Base-by-base conservation (phyloP, 352 stramenopile genomes). In the Halophytophthora polymorphica region DNA sequence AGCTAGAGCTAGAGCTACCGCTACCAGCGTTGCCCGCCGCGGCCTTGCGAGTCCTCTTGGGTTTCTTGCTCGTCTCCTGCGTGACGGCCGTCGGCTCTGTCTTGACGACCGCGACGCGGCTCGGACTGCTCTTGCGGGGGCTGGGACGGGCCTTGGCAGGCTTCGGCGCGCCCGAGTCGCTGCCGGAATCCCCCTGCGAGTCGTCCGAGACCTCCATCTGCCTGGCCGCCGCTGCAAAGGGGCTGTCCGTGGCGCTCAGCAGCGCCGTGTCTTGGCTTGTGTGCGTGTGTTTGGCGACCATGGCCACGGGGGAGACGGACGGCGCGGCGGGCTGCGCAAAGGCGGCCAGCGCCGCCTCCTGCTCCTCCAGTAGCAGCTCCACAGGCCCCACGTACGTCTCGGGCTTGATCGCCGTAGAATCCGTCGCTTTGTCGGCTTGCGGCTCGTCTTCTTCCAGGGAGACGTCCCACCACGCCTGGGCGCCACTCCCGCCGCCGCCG, bases 141-240 rank as follows among this genome's bases (percentile, higher is more conserved):
- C 28, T n/a, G 8, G 36, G 21, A 2, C 22, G 21, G 21, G 22
- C 47, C 21, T 17, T 35, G 6, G 14, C 36, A 15, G 21, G 37
- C 19, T 48, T 43, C 11, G 14, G 15, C 12, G 31, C 11, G 25
- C 37, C 50, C 6, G 42, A 46, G 2, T 74, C 57, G 19, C 42
- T 51, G 18, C 48, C 42, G 0, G 57, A 59, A n/a, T 71, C 64
- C 2, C 52, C 45, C 49, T 62, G 57, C 10, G 65, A 69, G 46
- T 74, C 65, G 48, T 74, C 61, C 17, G 50, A 62, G 2, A 61
- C 45, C 49, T 52, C 22, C 22, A 65, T 52, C 41, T 66, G 52
- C 3, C 51, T 34, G 11, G 51, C 28, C 3, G 36, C 44, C 39
- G 19, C 25, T 11, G 42, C 25, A 3, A 65, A 17, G 4, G 33